Percentiles rank a stretch among this genome's conserved stretches.
Evolutionary conservation across 352 stramenopile species (phyloP).

Genomic region (Thalassiosira pacifica): DNA sequence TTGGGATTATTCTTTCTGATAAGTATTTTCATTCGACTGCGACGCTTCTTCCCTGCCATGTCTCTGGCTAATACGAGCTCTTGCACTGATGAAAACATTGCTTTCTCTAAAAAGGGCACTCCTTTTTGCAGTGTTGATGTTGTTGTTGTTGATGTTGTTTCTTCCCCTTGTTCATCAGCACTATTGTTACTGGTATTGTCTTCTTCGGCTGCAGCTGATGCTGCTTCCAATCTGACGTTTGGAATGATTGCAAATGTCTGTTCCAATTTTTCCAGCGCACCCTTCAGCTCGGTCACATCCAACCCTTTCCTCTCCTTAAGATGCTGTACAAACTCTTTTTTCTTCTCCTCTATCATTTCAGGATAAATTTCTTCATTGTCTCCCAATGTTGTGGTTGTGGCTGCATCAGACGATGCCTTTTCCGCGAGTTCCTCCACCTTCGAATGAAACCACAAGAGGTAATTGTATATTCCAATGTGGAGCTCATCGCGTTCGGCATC

Average conservation of each 20-base stretch:
- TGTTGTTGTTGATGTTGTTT: background rate
- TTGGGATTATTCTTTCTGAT: too few relatives aligned
- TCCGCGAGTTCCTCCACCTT: background rate
- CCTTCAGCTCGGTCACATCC: slow-evolving; percentile 1
- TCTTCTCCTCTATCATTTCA: background rate
- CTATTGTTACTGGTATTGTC: too few relatives aligned
- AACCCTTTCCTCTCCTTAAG: background rate
- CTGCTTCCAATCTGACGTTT: background rate
- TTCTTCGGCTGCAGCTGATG: background rate
- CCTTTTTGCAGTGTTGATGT: background rate
- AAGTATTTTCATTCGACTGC: background rate
- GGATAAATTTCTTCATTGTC: background rate
- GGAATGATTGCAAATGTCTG: background rate
- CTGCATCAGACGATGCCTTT: background rate
- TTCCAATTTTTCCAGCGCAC: slow-evolving; percentile 21
- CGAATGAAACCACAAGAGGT: slow-evolving; percentile 10
- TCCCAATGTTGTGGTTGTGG: background rate
- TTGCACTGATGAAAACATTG: too few relatives aligned
- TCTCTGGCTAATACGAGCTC: background rate
- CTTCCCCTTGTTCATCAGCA: slow-evolving; percentile 5
- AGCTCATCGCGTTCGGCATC: slow-evolving; percentile 20
- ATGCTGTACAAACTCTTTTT: background rate
- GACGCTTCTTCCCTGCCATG: background rate
- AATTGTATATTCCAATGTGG: slow-evolving; percentile 25
- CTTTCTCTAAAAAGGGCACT: slow-evolving; percentile 17